phyloP scores from a whole-genome alignment of 306 rosid genomes.

The Trichosanthes truncata region DNA sequence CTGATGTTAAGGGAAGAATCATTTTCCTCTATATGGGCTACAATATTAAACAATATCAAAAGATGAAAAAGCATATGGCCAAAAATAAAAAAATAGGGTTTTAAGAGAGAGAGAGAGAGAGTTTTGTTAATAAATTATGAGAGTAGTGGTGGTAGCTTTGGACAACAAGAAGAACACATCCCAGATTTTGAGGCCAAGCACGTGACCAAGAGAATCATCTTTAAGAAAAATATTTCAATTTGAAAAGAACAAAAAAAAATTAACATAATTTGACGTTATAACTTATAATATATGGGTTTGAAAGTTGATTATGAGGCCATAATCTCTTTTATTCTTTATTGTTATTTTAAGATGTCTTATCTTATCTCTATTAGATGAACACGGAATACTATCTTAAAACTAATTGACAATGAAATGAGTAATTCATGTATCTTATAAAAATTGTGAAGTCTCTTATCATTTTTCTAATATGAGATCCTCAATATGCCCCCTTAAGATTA shows the following conservation, averaged over 20 bases:
- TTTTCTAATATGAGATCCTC: too few relatives aligned
- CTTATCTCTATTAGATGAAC: not conserved
- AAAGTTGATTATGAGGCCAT: not conserved
- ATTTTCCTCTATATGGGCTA: constrained; percentile 1
- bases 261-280: not conserved
- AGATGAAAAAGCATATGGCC: not conserved
- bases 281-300: not conserved
- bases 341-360: not conserved
- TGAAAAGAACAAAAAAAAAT: not conserved
- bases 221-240: constrained; percentile 10
- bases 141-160: not conserved
- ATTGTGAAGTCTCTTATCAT: too few relatives aligned
- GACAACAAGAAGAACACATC: constrained; percentile 27
- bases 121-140: not conserved
- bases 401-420: too few relatives aligned
- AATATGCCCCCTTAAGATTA: too few relatives aligned
- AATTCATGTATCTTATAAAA: too few relatives aligned
- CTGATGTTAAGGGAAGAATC: not conserved
- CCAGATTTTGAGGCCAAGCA: constrained; percentile 77
- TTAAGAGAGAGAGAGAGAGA: not conserved
- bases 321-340: not conserved
- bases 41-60: constrained; percentile 10
- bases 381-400: too few relatives aligned
- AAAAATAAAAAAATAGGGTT: not conserved
- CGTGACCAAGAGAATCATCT: constrained; percentile 50